Conservation (phyloP, 2,329 filamentous ascomycete genomes). For the Fusarium chlamydosporum region DNA sequence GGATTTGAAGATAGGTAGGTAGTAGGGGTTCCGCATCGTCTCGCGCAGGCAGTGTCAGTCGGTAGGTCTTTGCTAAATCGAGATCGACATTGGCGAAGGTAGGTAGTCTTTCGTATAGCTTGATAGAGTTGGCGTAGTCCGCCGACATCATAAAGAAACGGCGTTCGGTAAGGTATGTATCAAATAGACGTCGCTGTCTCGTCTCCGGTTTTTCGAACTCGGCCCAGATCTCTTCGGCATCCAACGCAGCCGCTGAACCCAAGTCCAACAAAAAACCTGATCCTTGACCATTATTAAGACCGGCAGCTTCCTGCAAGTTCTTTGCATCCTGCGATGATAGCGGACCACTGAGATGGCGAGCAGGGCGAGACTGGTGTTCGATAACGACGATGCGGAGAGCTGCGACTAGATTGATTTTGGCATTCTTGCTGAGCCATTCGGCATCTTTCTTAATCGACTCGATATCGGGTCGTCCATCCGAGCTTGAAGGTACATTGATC, state of each 20-base stretch:
- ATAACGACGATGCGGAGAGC: constrained; percentile 84
- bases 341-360: constrained; percentile 77
- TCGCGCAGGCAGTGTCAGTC: constrained; percentile 49
- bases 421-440: constrained; percentile 85
- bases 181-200: constrained; percentile 76
- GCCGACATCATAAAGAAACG: constrained; percentile 75
- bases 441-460: constrained; percentile 87
- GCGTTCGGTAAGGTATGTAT: constrained; percentile 79
- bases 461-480: constrained; percentile 78
- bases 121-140: constrained; percentile 68
- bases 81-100: constrained; percentile 51
- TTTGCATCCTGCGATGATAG: constrained; percentile 83
- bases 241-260: constrained; percentile 61
- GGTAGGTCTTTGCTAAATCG: constrained; percentile 53
- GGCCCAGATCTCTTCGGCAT: constrained; percentile 68
- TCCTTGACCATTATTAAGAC: constrained; percentile 71
- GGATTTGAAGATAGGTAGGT: constrained; percentile 63
- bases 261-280: constrained; percentile 70
- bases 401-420: constrained; percentile 82
- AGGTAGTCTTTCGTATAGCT: constrained; percentile 58
- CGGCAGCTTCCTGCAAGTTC: constrained; percentile 81
- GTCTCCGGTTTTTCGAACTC: constrained; percentile 74
- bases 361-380: constrained; percentile 86
- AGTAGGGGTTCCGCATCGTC: constrained; percentile 62
- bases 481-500: constrained; percentile 81